Evolutionary conservation across 2,329 filamentous ascomycete genomes (phyloP), one percentile per base, ranked within the genome.

Genomic region (Arthrobotrys sinensis): DNA sequence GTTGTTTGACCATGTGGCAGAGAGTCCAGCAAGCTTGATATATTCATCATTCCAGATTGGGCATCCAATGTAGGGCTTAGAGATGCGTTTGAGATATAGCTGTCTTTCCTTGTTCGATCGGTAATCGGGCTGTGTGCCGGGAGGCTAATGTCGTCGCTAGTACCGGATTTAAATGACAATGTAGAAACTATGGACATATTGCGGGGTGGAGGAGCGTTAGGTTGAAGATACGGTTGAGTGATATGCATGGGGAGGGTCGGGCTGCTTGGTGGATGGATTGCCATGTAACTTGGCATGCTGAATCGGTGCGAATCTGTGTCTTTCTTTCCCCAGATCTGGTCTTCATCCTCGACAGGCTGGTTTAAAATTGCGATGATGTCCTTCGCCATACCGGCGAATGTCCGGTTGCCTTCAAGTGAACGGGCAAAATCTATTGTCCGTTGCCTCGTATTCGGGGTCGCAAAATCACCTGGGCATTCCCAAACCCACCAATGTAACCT

Each of bases 381-480:
- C 81, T 93, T 91, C 2, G 93, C 92, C 2, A 94, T 93, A 16
- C 93, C 90, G 19, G 92, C 90, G 84, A 96, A 97, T 63, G 96
- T 92, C 8, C 93, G 91, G 80, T 93, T 92, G 4, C 88, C 89
- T 21, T 92, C 89, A n/a, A 98, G 86, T 46, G 91, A 88, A 16
- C 86, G 85, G 40, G 97, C 91, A 82, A 99, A 96, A 24, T 90
- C 90, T 62, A 91, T 89, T 45, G 97, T 86, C 36, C 89, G 90
- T 80, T 88, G 89, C 80, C 91, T 90, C 1, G 93, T 96, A 21
- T 88, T 88, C 1, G 91, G 88, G 79, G 92, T 90, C 0, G 94
- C 94, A 86, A 98, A 97, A 84, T 99, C 96, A 14, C 94, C 95
- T 0, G 96, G 94, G 84, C 98, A 98, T 50, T 91, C 87, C 14